Base-by-base conservation (phyloP, 306 rosid genomes). In the Mimosa pudica region DNA sequence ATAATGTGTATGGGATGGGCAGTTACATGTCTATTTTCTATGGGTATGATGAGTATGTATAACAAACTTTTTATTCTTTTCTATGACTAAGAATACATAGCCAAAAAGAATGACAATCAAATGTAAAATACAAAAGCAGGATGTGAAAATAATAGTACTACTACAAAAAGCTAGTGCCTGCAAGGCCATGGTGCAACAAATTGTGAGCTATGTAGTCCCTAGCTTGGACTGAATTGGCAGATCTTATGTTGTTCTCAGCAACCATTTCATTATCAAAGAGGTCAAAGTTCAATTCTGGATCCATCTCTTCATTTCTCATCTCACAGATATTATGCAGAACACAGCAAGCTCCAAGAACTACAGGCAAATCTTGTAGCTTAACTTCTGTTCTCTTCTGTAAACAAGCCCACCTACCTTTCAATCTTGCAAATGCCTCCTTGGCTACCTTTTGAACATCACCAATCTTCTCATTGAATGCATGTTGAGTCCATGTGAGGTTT, bases 351-450 rank as follows among this genome's bases (percentile, higher is more conserved):
- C 98, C 97, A 57, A 91, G 92, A 73, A 91, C 87, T 32, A 71
- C 88, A 2, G 97, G 97, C 89, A 93, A 76, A 8, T 91, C 98
- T 75, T 93, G 92, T 4, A 93, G 91, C 73, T 93, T 93, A 66
- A 85, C 93, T 73, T 93, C 98, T 0, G 92, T 89, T 67, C 98
- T 92, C 88, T 86, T 93, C 86, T 92, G 97, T 78, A 93, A 83
- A 55, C 98, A 91, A 74, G 93, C 73, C 98, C 98, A 93, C 78
- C 97, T 92, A 0, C 92, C 89, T 77, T 93, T 93, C 49, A 91
- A 66, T 69, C 87, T 89, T 0, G 88, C 85, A 77, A 93, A 91
- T 0, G 98, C 97, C 4, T 86, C 98, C 64, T 89, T 91, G 3
- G 90, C 83, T 10, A 88, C 63, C 7, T 51, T 64, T 14, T 85